These are phyloP conservation scores for Helichrysum umbraculigerum DNA, from an alignment of 129 eudicot species.

Conservation along the genomic window DNA sequence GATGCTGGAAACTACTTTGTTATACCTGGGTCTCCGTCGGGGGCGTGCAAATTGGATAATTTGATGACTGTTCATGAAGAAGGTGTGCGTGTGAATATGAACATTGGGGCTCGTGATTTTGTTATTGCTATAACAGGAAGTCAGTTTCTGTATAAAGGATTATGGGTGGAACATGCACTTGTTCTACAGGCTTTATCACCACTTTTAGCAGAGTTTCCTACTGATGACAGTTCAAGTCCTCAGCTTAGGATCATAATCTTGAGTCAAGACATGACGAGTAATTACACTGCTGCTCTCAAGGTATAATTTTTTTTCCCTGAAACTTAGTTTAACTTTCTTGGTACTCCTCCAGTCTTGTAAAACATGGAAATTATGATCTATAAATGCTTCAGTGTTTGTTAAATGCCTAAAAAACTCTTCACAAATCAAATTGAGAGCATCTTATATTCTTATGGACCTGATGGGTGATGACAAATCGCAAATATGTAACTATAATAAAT, in stretches of 20 bases:
- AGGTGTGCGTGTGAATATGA: slow-evolving; percentile 40
- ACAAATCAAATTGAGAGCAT: neutral
- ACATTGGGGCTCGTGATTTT: slow-evolving; percentile 50
- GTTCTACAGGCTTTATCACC: slow-evolving; percentile 76
- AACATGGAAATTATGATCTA: neutral
- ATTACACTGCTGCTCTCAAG: slow-evolving; percentile 73
- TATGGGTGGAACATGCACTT: slow-evolving; percentile 92
- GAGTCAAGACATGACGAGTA: slow-evolving; percentile 50
- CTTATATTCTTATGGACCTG: neutral
- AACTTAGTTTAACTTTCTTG: neutral
- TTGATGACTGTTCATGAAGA: slow-evolving; percentile 33
- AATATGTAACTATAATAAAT: neutral
- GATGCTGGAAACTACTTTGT: slow-evolving; percentile 95
- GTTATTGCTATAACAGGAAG: slow-evolving; percentile 71
- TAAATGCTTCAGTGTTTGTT: neutral
- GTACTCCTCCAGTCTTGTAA: slow-evolving; percentile 7
- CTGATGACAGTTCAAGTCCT: slow-evolving; percentile 35
- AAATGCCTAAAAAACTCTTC: neutral
- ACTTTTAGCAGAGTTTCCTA: slow-evolving; percentile 47
- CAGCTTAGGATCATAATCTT: slow-evolving; percentile 59
- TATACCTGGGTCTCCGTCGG: slow-evolving; percentile 82
- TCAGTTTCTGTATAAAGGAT: slow-evolving; percentile 70
- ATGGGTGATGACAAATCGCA: neutral
- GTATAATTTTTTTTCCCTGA: slow-evolving; percentile 31
- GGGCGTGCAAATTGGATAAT: slow-evolving; percentile 56